A percentile compares a stretch with the other conserved stretches of the same genome.
Conservation (phyloP, 495 filamentous ascomycete genomes). For the Evernia prunastri region DNA sequence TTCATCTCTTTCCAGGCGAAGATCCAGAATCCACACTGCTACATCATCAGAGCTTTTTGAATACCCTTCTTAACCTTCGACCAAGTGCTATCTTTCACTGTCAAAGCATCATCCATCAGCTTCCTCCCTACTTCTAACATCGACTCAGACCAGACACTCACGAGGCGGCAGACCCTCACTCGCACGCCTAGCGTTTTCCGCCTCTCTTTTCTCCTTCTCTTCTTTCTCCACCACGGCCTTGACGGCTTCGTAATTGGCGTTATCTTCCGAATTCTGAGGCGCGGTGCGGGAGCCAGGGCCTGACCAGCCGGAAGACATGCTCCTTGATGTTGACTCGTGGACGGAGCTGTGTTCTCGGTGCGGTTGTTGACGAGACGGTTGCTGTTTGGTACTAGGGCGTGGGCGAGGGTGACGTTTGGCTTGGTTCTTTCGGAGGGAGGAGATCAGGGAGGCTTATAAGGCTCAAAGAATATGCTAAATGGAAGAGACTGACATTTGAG, state of each 20-base stretch:
- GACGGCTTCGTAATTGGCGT: conserved; percentile 34
- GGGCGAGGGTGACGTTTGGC: not conserved
- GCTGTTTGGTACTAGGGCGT: not conserved
- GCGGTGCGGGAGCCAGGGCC: conserved; percentile 13
- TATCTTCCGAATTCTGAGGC: conserved; percentile 31
- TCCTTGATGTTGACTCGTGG: not conserved
- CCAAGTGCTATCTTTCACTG: conserved; percentile 19
- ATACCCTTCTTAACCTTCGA: conserved; percentile 11
- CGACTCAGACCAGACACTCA: not conserved
- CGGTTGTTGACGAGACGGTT: not conserved
- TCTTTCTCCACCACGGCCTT: conserved; percentile 40
- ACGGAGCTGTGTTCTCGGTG: not conserved
- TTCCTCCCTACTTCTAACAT: not conserved
- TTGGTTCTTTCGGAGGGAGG: not conserved
- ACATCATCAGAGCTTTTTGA: conserved; percentile 14
- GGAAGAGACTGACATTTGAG: not conserved
- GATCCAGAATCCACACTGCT: not conserved
- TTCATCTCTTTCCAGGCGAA: not conserved
- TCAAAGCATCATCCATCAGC: not conserved
- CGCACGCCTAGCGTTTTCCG: conserved; percentile 13
- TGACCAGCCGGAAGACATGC: conserved; percentile 17
- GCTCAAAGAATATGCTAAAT: not conserved
- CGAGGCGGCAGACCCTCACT: conserved; percentile 17
- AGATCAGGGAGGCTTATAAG: not conserved
- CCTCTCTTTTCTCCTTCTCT: conserved; percentile 32